Base-by-base conservation (phyloP, 352 stramenopile species). In the Phytophthora capsici region DNA sequence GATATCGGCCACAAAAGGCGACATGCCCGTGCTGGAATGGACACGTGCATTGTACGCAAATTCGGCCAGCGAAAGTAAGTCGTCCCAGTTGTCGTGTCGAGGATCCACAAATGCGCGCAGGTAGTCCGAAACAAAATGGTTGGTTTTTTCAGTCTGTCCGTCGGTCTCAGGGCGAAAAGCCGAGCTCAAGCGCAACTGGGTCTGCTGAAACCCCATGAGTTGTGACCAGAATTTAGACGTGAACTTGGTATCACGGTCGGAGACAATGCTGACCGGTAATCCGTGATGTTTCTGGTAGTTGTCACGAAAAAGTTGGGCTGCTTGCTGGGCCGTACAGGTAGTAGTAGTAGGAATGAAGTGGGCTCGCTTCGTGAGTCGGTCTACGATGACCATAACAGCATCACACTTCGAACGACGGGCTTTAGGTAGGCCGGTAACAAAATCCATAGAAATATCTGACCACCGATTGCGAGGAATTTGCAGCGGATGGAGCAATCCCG, bases 381-480 rank as follows among this genome's bases (percentile, higher is more conserved):
- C 34, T 6, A 40, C 47, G 2, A 54, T 34, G 1, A 41, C 34
- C n/a, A 44, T 30, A 17, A 48, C 7, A 9, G 41, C 19, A 12
- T 40, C 23, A 53, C 53, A 47, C 10, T 37, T 30, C 16, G 41
- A 44, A n/a, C 25, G 28, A 28, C 47, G 47, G 12, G 26, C 28
- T 6, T 43, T 26, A 4, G 53, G 49, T 25, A 70, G 47, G 9
- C 25, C 38, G 2, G 44, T 34, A n/a, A 72, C 46, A 41, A 72
- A 72, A 20, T 67, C 56, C 64, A 72, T 72, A 1, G 56, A 43
- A 17, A 72, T 67, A 22, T 72, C 34, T 8, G 20, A 28, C 52
- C 57, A 72, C 1, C 64, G 56, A 20, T 44, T 34, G 1, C 5
- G 9, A 19, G 51, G 50, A 32, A 72, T 57, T 16, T 67, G 34